Conservation (phyloP, 2,329 filamentous ascomycete genomes). For the Colletotrichum viniferum region DNA sequence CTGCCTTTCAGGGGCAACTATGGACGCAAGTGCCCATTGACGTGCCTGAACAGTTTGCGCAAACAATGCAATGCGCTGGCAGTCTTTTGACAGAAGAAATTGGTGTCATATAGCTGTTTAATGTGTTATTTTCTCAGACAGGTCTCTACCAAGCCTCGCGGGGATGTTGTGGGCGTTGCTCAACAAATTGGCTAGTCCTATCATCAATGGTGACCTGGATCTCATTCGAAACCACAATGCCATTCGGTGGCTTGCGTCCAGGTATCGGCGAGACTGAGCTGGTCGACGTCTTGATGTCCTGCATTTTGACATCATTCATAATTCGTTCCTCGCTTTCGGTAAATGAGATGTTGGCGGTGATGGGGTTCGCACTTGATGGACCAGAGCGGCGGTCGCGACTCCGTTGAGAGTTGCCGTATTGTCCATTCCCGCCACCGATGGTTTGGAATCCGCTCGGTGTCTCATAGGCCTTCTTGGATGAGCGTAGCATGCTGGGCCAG, state of each 20-base stretch:
- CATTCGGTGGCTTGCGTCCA: conserved; percentile 22
- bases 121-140: not conserved
- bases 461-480: conserved; percentile 25
- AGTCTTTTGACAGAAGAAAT: not conserved
- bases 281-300: conserved; percentile 33
- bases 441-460: conserved; percentile 18
- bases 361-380: conserved; percentile 34
- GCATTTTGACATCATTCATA: conserved; percentile 45
- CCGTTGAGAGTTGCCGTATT: conserved; percentile 14
- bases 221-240: conserved; percentile 46
- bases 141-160: not conserved
- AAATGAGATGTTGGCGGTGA: conserved; percentile 39
- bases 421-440: conserved; percentile 18
- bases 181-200: conserved; percentile 2
- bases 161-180: not conserved
- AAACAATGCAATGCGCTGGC: not conserved
- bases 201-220: conserved; percentile 37
- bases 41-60: not conserved
- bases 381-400: conserved; percentile 31
- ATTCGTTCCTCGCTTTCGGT: conserved; percentile 44
- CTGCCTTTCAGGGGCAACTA: not conserved
- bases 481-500: conserved; percentile 32
- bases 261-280: conserved; percentile 21
- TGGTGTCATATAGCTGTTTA: not conserved
- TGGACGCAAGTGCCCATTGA: not conserved